Evolutionary conservation across 2,329 filamentous ascomycete species (phyloP).

Genomic region (Cladosporium sp.): DNA sequence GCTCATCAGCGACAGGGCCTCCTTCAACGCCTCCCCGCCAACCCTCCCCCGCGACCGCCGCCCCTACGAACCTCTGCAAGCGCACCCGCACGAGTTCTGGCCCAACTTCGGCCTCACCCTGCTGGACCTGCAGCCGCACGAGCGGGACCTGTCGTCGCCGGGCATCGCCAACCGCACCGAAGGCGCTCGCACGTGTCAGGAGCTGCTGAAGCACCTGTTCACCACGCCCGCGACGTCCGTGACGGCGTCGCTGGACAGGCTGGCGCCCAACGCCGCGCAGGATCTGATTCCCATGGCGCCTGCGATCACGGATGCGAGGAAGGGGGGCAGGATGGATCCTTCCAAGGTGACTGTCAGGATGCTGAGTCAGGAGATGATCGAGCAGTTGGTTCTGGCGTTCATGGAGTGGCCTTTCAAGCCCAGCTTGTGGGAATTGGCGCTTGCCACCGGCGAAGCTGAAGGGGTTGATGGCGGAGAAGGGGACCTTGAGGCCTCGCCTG

Average conservation of each 20-base stretch:
- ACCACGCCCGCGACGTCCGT: conserved; percentile 34
- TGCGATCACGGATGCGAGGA: conserved; percentile 44
- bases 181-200: conserved; percentile 26
- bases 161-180: conserved; percentile 23
- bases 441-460: not conserved
- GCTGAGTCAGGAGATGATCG: conserved; percentile 52
- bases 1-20: conserved; percentile 20
- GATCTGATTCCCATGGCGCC: conserved; percentile 48
- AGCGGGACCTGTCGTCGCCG: conserved; percentile 26
- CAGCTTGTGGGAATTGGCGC: conserved; percentile 18
- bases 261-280: conserved; percentile 59
- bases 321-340: conserved; percentile 43
- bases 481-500: no score
- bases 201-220: conserved; percentile 48
- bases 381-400: conserved; percentile 57
- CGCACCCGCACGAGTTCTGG: conserved; percentile 58
- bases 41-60: conserved; percentile 64
- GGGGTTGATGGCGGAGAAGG: no score
- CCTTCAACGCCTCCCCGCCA: conserved; percentile 19
- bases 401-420: conserved; percentile 59
- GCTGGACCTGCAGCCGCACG: conserved; percentile 62
- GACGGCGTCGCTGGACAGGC: conserved; percentile 41
- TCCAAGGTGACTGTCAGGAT: conserved; percentile 44
- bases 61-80: conserved; percentile 62
- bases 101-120: conserved; percentile 55